These are phyloP conservation scores for Pseudopithomyces maydicus DNA, from an alignment of 2,329 filamentous ascomycete genomes.

Conservation along the genomic window DNA sequence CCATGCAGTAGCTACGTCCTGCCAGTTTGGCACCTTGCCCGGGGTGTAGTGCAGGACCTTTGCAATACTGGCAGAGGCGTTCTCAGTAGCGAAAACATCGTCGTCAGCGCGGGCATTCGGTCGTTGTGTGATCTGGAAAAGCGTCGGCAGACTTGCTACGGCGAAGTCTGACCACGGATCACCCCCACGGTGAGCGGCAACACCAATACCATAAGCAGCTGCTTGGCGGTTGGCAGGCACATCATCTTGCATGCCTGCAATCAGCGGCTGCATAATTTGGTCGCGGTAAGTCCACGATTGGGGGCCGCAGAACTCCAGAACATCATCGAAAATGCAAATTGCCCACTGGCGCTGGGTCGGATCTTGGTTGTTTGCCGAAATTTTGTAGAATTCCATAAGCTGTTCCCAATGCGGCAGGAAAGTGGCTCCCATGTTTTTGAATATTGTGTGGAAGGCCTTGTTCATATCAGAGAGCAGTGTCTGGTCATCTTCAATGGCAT, in stretches of 20 bases:
- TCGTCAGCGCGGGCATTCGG: constrained; percentile 86
- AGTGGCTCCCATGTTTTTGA: constrained; percentile 87
- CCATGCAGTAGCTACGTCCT: constrained; percentile 83
- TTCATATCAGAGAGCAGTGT: constrained; percentile 98
- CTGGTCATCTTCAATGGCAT: constrained; percentile 96
- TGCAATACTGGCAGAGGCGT: constrained; percentile 92
- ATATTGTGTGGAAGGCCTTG: constrained; percentile 98
- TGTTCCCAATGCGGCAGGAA: constrained; percentile 91
- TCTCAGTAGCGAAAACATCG: constrained; percentile 96
- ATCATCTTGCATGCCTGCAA: constrained; percentile 82
- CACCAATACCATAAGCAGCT: constrained; percentile 92
- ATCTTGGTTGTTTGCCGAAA: constrained; percentile 80
- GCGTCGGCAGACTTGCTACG: constrained; percentile 74
- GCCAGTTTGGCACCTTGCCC: constrained; percentile 73
- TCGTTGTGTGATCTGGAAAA: constrained; percentile 84
- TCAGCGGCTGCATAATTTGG: constrained; percentile 84
- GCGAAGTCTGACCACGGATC: constrained; percentile 86
- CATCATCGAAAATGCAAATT: constrained; percentile 98
- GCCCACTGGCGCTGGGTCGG: constrained; percentile 96
- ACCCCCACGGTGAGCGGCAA: constrained; percentile 92
- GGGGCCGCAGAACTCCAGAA: constrained; percentile 92
- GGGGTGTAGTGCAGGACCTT: constrained; percentile 95
- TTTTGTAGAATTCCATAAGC: constrained; percentile 82
- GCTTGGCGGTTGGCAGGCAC: constrained; percentile 94
- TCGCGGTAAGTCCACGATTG: constrained; percentile 86